Conservation (phyloP, 2,329 filamentous ascomycete genomes). For the Stagonosporopsis cucurbitacearum region DNA sequence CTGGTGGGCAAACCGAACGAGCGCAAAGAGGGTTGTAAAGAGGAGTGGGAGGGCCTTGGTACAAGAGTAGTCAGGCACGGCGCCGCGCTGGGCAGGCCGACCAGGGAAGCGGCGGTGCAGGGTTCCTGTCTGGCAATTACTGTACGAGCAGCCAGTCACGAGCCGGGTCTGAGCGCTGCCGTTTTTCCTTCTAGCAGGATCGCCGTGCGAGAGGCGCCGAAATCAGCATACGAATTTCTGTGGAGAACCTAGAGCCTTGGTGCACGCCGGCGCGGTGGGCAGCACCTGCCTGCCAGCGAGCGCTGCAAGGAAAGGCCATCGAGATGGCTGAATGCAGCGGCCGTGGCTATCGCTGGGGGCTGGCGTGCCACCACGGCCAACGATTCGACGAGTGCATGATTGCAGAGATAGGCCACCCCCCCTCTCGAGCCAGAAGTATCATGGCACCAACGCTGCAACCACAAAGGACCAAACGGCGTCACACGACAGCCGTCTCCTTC, state of each 20-base stretch:
- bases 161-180: constrained; percentile 17
- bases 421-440: not conserved
- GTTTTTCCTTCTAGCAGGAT: constrained; percentile 15
- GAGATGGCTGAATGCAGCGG: not conserved
- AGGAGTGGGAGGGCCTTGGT: constrained; percentile 15
- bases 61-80: constrained; percentile 13
- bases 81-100: constrained; percentile 14
- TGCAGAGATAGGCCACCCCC: constrained; percentile 1
- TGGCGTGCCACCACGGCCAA: constrained; percentile 17
- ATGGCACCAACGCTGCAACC: constrained; percentile 7
- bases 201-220: constrained; percentile 23
- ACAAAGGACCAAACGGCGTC: constrained; percentile 10
- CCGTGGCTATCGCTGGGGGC: constrained; percentile 5
- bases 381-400: constrained; percentile 6
- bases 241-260: constrained; percentile 24
- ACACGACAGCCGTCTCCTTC: constrained; percentile 20
- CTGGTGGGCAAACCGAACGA: constrained; percentile 24
- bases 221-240: constrained; percentile 31
- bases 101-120: constrained; percentile 14
- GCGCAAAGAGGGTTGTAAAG: constrained; percentile 19
- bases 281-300: constrained; percentile 23
- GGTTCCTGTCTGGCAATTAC: constrained; percentile 16
- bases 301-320: constrained; percentile 11
- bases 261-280: constrained; percentile 14
- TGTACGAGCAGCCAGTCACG: constrained; percentile 20